Base-by-base conservation (phyloP, 805 yeast genomes). In the Tetrapisispora namnaoensis region DNA sequence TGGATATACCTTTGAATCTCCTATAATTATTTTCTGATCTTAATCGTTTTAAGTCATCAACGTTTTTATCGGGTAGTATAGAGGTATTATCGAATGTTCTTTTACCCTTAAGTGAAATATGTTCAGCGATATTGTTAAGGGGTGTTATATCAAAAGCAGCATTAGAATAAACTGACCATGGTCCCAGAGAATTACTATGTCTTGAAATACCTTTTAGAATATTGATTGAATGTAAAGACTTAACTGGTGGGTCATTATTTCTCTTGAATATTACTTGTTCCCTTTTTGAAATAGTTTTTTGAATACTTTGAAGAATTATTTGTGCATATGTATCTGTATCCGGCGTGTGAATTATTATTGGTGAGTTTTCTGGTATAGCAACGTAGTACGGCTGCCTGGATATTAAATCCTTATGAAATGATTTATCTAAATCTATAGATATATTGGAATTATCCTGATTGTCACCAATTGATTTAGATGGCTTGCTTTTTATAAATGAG, bases 91-190 rank as follows among this genome's bases (percentile, higher is more conserved):
- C 3, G 2, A 27, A 13, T 7, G 28, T 10, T 28, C 49, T 46
- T 53, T 51, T 53, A 8, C 65, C 58, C 38, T 57, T 54, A 14
- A 77, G 50, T 1, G 70, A 51, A 2, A 66, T 53, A 58, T 82
- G 87, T 1, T 60, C 55, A 9, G 64, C 66, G 0, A 68, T 60
- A 35, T 71, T 64, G 17, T 73, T 77, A 36, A 85, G 67, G 0
- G 95, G 90, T 0, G 81, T 74, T 3, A 75, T 70, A 62, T 86
- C 95, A 7, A 80, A 77, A 1, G 71, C 67, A 0, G 79, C 80
- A 54, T 80, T 79, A 0, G 95, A 91, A 61, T 84, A 86, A 0
- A 82, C 76, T 0, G 77, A 61, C 95, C 95, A 86, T 8, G 78
- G 71, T 0, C 91, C 95, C 48, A 82, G 58, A 10, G 89, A 73